Evolutionary conservation across 2,329 filamentous ascomycete species (phyloP).

Genomic region (Chaetothyriales sp.): DNA sequence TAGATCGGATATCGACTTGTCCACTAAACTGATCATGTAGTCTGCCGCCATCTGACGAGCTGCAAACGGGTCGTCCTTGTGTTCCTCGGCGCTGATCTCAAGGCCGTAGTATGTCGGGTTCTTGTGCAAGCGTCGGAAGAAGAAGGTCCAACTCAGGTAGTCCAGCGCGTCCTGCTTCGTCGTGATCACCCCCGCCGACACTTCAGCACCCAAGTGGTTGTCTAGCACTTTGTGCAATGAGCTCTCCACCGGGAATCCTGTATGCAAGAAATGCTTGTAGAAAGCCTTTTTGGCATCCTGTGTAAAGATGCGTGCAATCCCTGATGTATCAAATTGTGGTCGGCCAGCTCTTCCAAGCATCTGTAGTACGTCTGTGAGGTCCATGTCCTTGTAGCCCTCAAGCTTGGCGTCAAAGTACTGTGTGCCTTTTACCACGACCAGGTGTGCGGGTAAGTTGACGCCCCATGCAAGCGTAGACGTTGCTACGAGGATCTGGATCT

Average conservation of each 20-base stretch:
- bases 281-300: constrained; percentile 97
- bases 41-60: constrained; percentile 83
- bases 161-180: constrained; percentile 96
- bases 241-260: constrained; percentile 92
- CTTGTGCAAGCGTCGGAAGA: constrained; percentile 93
- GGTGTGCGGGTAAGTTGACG: constrained; percentile 88
- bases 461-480: constrained; percentile 97
- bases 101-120: constrained; percentile 97
- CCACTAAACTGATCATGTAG: constrained; percentile 87
- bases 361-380: constrained; percentile 90
- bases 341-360: constrained; percentile 94
- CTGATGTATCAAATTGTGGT: constrained; percentile 83
- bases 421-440: constrained; percentile 95
- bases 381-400: constrained; percentile 97
- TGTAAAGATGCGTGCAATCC: constrained; percentile 93
- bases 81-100: constrained; percentile 81
- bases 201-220: constrained; percentile 89
- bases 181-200: constrained; percentile 79
- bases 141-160: constrained; percentile 98
- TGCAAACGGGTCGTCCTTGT: constrained; percentile 54
- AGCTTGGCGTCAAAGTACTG: constrained; percentile 98
- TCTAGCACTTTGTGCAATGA: constrained; percentile 91
- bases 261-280: constrained; percentile 98
- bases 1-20: constrained; percentile 68
- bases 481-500: constrained; percentile 90